Evolutionary conservation across 306 rosid genomes (phyloP).

Genomic region (Dalbergia cochinchinensis): DNA sequence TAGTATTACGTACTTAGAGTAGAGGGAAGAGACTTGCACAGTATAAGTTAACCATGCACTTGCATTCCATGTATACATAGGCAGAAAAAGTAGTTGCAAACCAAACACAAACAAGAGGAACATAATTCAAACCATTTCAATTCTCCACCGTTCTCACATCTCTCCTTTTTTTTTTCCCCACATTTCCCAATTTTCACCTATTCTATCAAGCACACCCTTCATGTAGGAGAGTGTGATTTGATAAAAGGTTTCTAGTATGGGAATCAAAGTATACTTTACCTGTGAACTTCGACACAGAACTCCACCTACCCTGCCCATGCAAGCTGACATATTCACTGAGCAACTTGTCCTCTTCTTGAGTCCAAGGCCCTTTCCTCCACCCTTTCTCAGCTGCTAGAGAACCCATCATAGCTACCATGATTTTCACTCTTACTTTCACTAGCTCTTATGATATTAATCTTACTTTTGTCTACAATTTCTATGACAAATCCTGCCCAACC

Average conservation of each 20-base stretch:
- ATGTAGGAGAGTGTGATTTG: background rate
- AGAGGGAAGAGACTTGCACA: background rate
- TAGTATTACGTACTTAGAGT: no score
- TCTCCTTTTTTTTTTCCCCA: background rate
- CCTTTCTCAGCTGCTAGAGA: constrained; percentile 46
- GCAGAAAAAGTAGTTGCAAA: background rate
- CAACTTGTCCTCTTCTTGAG: constrained; percentile 74
- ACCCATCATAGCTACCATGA: constrained; percentile 43
- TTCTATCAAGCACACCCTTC: background rate
- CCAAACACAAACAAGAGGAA: background rate
- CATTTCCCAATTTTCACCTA: background rate
- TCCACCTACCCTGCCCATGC: constrained; percentile 77
- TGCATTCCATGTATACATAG: background rate
- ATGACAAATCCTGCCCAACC: constrained; percentile 36
- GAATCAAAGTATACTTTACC: constrained; percentile 42
- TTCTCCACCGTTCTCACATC: background rate
- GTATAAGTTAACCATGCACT: background rate
- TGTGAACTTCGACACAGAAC: constrained; percentile 59
- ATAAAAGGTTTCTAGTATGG: background rate
- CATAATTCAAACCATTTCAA: background rate
- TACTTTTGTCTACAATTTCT: constrained; percentile 38
- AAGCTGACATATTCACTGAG: constrained; percentile 59
- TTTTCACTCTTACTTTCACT: constrained; percentile 23
- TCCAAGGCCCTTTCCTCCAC: constrained; percentile 88
- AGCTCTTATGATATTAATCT: background rate